Base-by-base conservation (phyloP, 1,139 yeast genomes). In the Suzukiozyma palmioleophila region DNA sequence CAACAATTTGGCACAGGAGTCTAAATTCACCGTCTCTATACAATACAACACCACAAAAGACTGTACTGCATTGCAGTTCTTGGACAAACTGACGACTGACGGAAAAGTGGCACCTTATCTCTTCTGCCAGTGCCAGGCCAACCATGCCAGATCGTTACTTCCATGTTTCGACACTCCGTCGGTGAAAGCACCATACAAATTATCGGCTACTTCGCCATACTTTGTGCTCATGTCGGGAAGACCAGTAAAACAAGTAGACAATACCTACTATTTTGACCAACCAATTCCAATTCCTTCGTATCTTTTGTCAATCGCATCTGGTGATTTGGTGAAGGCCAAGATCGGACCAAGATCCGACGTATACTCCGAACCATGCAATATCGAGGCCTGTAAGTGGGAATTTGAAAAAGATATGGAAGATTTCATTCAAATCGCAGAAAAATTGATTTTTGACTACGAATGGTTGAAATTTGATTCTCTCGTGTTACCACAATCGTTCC, bases 111-210 rank as follows among this genome's bases (percentile, higher is more conserved):
- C 73, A 15, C 94, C 95, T 3, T 85, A 87, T 59, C 73, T 89
- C 50, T 89, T 88, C 59, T 86, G 96, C 24, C 96, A 89, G 62
- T 79, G 95, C 57, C 95, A 89, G 64, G 88, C 96, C 27, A 87
- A 85, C 47, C 96, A 89, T 55, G 94, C 96, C 15, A 75, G 97
- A 56, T 79, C 95, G 18, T 71, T 89, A 52, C 82, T 84, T 64
- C 96, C 97, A 2, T 85, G 90, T 53, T 89, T 89, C 57, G 97
- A 89, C 59, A 88, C 96, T 0, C 96, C 97, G 3, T 75, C 94
- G 0, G 74, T 86, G 38, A 89, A 89, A 60, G 74, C 89, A 3
- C 69, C 81, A 0, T 85, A 75, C 56, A 62, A 67, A 13, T 79
- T 84, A 50, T 64, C 66, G 29, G 80, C 86, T 37, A 73, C 62